These are phyloP conservation scores for Chlamydomonas eustigma DNA, from an alignment of 139 green algal genomes.

Conservation along the genomic window DNA sequence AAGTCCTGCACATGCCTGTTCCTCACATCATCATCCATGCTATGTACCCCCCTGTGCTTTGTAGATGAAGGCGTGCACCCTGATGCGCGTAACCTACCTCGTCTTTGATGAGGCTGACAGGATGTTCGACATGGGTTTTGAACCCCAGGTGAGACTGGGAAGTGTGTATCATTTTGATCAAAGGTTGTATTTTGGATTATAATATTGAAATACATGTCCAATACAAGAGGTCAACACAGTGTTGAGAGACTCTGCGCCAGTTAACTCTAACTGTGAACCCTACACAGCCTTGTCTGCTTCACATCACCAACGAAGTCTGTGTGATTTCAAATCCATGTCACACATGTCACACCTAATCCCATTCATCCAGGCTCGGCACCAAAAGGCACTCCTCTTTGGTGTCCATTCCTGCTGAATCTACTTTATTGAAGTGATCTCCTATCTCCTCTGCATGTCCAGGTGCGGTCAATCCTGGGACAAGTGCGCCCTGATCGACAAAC, in stretches of 20 bases:
- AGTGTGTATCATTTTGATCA: too few relatives aligned
- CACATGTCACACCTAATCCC: too few relatives aligned
- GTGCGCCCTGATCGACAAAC: constrained; percentile 86
- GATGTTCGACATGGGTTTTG: constrained; percentile 93
- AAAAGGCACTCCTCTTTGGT: too few relatives aligned
- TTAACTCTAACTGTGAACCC: too few relatives aligned
- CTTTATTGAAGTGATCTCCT: background rate
- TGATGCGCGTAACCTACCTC: constrained; percentile 24
- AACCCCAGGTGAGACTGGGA: constrained; percentile 43
- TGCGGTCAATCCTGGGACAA: constrained; percentile 80
- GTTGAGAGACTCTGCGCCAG: too few relatives aligned
- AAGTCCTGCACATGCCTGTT: background rate
- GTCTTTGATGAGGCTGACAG: constrained; percentile 88
- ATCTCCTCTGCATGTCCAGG: constrained; percentile 27
- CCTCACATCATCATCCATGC: background rate
- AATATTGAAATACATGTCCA: too few relatives aligned
- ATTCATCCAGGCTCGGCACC: too few relatives aligned
- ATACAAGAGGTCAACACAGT: too few relatives aligned
- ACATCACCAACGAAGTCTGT: too few relatives aligned
- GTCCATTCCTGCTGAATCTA: background rate
- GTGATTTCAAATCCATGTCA: too few relatives aligned
- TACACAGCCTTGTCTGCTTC: too few relatives aligned
- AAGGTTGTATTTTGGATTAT: too few relatives aligned
- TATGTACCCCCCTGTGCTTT: background rate
- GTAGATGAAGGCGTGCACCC: constrained; percentile 34